These are phyloP conservation scores for Diospyros lotus DNA, from an alignment of 148 eudicot species.

Conservation along the genomic window DNA sequence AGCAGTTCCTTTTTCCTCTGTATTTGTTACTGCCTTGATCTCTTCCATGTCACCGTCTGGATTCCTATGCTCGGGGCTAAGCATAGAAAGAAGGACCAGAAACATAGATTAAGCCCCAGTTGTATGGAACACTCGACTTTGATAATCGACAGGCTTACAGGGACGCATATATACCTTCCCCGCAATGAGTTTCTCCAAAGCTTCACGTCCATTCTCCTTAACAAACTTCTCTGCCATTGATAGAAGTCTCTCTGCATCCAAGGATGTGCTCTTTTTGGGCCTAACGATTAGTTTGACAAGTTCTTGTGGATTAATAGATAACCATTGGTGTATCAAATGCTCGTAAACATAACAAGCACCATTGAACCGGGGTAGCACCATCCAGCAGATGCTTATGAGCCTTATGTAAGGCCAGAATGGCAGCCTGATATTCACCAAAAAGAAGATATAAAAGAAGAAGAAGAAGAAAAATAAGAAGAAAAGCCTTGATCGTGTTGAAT, in stretches of 20 bases:
- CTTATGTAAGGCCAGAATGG: conserved; percentile 5
- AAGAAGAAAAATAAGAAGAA: background rate
- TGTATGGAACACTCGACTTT: background rate
- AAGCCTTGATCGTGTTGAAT: background rate
- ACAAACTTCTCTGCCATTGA: background rate
- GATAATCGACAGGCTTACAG: too few species aligned
- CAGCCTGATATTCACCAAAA: background rate
- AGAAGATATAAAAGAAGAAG: background rate
- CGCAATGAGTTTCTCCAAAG: conserved; percentile 13
- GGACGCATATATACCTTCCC: background rate
- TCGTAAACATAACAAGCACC: conserved; percentile 4
- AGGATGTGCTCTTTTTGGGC: background rate
- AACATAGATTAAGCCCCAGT: too few species aligned
- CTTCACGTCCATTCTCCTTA: conserved; percentile 7
- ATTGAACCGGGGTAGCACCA: conserved; percentile 5
- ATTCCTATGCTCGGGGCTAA: background rate
- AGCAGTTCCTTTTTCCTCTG: background rate
- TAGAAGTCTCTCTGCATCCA: background rate
- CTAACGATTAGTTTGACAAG: background rate
- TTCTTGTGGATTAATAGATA: background rate
- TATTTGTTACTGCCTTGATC: background rate
- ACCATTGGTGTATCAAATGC: background rate
- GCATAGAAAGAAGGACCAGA: too few species aligned
- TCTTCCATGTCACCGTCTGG: background rate
- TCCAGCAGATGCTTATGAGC: background rate